Conservation (phyloP, 805 yeast species). For the Candida quercuum region DNA sequence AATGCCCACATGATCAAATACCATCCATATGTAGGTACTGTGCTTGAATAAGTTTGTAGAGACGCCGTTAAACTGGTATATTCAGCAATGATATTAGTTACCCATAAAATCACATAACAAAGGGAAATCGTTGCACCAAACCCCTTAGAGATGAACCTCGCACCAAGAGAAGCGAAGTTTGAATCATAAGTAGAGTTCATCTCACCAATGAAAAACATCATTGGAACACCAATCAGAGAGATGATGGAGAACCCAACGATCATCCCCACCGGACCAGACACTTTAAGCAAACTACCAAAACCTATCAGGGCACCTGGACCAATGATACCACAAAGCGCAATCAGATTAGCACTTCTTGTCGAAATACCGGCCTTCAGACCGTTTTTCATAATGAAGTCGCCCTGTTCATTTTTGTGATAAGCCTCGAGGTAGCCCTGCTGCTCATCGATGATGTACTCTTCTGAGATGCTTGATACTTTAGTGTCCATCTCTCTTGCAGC, state of each 20-base stretch:
- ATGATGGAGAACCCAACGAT: constrained; percentile 46
- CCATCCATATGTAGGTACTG: constrained; percentile 51
- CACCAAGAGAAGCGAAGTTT: constrained; percentile 48
- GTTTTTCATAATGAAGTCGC: constrained; percentile 25
- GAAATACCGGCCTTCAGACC: constrained; percentile 42
- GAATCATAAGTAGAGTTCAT: constrained; percentile 48
- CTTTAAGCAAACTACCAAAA: constrained; percentile 42
- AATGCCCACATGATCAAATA: constrained; percentile 46
- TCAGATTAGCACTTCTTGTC: constrained; percentile 44
- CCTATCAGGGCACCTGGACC: constrained; percentile 58
- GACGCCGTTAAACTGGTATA: constrained; percentile 49
- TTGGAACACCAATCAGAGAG: constrained; percentile 46
- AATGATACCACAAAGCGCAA: constrained; percentile 52
- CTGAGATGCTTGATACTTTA: too few species aligned
- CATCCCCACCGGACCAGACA: constrained; percentile 51
- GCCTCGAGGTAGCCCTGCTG: constrained; percentile 3
- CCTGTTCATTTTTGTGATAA: constrained; percentile 18
- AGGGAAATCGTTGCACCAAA: constrained; percentile 54
- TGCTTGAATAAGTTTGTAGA: constrained; percentile 43
- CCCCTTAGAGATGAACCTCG: constrained; percentile 46
- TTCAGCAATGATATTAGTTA: constrained; percentile 49
- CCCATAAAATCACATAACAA: constrained; percentile 50
- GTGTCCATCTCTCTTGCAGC: too few species aligned
- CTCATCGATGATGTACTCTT: too few species aligned
- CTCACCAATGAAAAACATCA: constrained; percentile 55